Evolutionary conservation across 176 grass and related monocot genomes (phyloP).

Genomic region (Poa annua): DNA sequence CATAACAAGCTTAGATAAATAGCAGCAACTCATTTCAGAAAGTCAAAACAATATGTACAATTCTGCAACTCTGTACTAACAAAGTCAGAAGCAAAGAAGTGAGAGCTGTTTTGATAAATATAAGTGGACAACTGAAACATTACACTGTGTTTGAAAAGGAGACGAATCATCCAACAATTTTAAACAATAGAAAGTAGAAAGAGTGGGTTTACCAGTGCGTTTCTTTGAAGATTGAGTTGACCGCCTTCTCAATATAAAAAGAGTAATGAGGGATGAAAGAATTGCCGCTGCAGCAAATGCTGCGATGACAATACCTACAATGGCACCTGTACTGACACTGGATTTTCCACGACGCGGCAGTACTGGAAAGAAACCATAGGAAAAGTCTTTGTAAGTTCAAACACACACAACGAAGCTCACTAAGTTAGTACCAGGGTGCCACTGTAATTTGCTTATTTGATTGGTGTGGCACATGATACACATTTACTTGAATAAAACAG

Average conservation of each 20-base stretch:
- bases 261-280: conserved; percentile 59
- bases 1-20: background rate
- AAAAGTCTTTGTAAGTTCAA: background rate
- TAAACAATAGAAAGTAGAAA: conserved; percentile 25
- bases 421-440: background rate
- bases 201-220: conserved; percentile 51
- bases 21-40: conserved; percentile 9
- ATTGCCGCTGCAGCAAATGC: conserved; percentile 60
- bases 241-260: conserved; percentile 53
- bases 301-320: conserved; percentile 63
- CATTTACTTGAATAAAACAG: background rate
- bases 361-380: conserved; percentile 46
- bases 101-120: conserved; percentile 26
- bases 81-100: conserved; percentile 2
- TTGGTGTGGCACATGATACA: background rate
- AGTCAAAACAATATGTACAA: background rate
- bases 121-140: background rate
- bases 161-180: conserved; percentile 16
- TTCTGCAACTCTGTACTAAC: background rate
- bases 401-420: background rate
- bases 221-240: conserved; percentile 59
- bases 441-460: conserved; percentile 13
- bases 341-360: conserved; percentile 37
- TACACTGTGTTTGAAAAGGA: conserved; percentile 17
- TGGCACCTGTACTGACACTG: conserved; percentile 59